Conservation (phyloP, 2,329 filamentous ascomycete species). For the Cladosporium sphaerospermum region DNA sequence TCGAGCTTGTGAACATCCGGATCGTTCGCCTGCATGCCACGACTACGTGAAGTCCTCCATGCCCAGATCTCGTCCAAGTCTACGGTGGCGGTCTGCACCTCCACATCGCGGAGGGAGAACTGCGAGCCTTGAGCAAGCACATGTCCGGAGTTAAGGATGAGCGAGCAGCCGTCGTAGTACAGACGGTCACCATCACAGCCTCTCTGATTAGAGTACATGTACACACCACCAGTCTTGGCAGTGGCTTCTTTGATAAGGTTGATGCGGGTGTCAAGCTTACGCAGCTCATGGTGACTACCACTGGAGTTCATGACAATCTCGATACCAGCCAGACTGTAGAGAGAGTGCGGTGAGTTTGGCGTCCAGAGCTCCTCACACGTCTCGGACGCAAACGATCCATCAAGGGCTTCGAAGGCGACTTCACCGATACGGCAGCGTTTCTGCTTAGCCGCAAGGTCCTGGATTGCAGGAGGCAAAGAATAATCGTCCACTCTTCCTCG, state of each 20-base stretch:
- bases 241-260: constrained; percentile 63
- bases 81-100: constrained; percentile 50
- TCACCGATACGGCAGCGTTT: constrained; percentile 62
- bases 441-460: constrained; percentile 48
- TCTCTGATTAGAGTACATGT: constrained; percentile 58
- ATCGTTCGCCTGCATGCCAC: constrained; percentile 52
- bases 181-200: constrained; percentile 54
- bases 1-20: constrained; percentile 41
- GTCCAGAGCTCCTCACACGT: constrained; percentile 66
- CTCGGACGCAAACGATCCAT: constrained; percentile 58
- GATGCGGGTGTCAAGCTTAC: constrained; percentile 58
- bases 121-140: constrained; percentile 61
- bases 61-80: constrained; percentile 64
- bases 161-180: constrained; percentile 57
- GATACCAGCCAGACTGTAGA: constrained; percentile 61
- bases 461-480: constrained; percentile 54
- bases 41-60: constrained; percentile 51
- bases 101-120: constrained; percentile 55
- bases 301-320: constrained; percentile 58
- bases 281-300: constrained; percentile 61
- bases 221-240: constrained; percentile 54
- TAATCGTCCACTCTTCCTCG: constrained; percentile 57
- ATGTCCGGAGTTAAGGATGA: constrained; percentile 58
- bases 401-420: constrained; percentile 54
- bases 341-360: constrained; percentile 51